These are phyloP conservation scores for Penicillium sp. DNA, from an alignment of 2,329 filamentous ascomycete species.

Conservation along the genomic window DNA sequence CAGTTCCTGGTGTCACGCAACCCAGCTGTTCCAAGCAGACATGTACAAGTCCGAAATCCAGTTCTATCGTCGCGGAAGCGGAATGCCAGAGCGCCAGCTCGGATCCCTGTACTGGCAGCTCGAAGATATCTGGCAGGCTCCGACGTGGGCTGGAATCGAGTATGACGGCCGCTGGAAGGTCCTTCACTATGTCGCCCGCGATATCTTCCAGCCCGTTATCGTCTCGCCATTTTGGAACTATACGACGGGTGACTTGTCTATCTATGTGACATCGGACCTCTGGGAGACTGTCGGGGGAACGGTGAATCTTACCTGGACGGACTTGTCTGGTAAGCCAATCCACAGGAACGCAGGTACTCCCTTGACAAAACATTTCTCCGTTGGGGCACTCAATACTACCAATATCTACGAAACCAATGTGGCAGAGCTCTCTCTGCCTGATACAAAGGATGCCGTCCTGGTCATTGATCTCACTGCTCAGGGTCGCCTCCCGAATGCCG, in stretches of 20 bases:
- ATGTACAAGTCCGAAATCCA: constrained; percentile 60
- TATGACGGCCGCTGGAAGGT: constrained; percentile 64
- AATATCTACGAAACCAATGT: constrained; percentile 44
- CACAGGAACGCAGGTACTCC: constrained; percentile 35
- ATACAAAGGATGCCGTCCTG: constrained; percentile 42
- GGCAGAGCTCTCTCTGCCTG: constrained; percentile 33
- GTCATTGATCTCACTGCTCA: constrained; percentile 45
- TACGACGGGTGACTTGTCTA: constrained; percentile 49
- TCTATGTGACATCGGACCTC: constrained; percentile 59
- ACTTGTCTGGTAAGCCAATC: constrained; percentile 49
- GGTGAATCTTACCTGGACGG: constrained; percentile 52
- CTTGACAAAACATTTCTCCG: constrained; percentile 37
- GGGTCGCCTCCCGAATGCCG: constrained; percentile 49
- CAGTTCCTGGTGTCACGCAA: constrained; percentile 60
- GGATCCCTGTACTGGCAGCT: constrained; percentile 65
- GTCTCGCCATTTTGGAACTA: constrained; percentile 57
- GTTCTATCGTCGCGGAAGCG: constrained; percentile 61
- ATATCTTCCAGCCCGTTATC: constrained; percentile 59
- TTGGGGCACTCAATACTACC: constrained; percentile 55
- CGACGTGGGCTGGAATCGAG: constrained; percentile 63
- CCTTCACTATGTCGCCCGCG: constrained; percentile 57
- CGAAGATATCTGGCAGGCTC: constrained; percentile 64
- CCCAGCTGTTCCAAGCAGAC: constrained; percentile 64
- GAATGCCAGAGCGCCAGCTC: constrained; percentile 56
- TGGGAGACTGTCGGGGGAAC: constrained; percentile 51